A percentile compares a stretch with the other conserved stretches of the same genome.
Conservation (phyloP, 148 eudicot species). For the Beta vulgaris region DNA sequence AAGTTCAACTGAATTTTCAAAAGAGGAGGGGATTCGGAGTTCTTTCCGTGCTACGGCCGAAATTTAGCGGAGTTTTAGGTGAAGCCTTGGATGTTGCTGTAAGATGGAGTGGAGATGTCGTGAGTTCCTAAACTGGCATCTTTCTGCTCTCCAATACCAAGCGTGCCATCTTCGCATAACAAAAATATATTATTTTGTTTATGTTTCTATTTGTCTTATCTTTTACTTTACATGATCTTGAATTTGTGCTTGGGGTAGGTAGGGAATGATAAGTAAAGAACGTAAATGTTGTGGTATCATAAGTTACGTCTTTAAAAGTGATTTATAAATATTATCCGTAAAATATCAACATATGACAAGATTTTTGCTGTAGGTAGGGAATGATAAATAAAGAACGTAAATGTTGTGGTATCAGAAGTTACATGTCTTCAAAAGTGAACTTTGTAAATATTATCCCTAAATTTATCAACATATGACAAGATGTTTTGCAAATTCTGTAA, state of each 20-base stretch:
- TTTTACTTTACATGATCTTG: background rate
- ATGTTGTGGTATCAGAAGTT: too few relatives aligned
- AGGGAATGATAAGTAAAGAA: background rate
- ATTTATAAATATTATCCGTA: too few relatives aligned
- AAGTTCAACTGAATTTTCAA: slow-evolving; percentile 86
- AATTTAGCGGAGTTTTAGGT: slow-evolving; percentile 93
- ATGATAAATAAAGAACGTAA: too few relatives aligned
- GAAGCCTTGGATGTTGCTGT: slow-evolving; percentile 98
- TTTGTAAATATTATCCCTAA: too few relatives aligned
- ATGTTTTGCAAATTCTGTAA: too few relatives aligned
- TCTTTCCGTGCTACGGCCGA: slow-evolving; percentile 79
- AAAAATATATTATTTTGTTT: background rate
- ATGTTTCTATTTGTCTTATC: background rate
- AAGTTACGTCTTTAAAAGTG: too few relatives aligned
- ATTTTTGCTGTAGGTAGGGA: too few relatives aligned
- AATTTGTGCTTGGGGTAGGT: background rate
- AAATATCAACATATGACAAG: too few relatives aligned
- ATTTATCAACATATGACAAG: too few relatives aligned
- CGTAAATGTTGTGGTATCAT: too few relatives aligned
- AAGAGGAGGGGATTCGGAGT: slow-evolving; percentile 94
- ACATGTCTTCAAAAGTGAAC: too few relatives aligned
- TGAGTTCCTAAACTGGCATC: slow-evolving; percentile 38
- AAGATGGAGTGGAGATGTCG: slow-evolving; percentile 99
- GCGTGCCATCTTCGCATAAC: slow-evolving; percentile 2
- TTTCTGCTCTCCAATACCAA: slow-evolving; percentile 4